Conservation (phyloP, 1,139 yeast genomes). For the Wickerhamomyces sp. region DNA sequence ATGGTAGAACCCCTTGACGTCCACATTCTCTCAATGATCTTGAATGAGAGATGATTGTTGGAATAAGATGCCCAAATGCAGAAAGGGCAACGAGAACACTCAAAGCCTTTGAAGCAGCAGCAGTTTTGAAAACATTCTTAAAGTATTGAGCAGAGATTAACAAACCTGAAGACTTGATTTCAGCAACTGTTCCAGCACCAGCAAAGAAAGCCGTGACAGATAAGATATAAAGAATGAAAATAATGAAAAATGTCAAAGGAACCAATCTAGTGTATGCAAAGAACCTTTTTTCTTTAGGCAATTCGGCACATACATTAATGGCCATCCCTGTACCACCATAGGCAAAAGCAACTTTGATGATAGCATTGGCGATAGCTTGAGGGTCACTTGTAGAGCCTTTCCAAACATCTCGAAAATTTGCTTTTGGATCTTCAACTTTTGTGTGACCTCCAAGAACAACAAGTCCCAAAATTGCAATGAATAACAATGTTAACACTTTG, state of each 20-base stretch:
- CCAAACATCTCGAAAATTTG: constrained; percentile 35
- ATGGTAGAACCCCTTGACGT: constrained; percentile 43
- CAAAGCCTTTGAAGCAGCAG: constrained; percentile 31
- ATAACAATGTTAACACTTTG: constrained; percentile 34
- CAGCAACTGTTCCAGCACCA: constrained; percentile 29
- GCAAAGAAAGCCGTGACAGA: constrained; percentile 37
- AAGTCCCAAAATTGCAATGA: constrained; percentile 34
- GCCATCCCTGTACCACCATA: constrained; percentile 38
- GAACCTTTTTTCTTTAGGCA: constrained; percentile 5
- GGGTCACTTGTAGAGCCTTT: constrained; percentile 38
- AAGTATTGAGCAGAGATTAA: constrained; percentile 34
- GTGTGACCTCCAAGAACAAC: constrained; percentile 39
- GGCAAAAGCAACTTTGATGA: constrained; percentile 39
- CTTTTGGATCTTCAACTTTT: constrained; percentile 30
- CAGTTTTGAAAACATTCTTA: constrained; percentile 31
- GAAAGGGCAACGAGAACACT: constrained; percentile 38
- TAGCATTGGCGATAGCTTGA: constrained; percentile 38
- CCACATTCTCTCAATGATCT: constrained; percentile 42
- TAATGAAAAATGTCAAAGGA: constrained; percentile 32
- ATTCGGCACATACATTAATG: constrained; percentile 37
- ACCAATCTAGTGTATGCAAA: constrained; percentile 28
- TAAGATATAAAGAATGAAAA: constrained; percentile 34
- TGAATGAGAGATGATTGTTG: constrained; percentile 38
- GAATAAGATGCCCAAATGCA: constrained; percentile 39
- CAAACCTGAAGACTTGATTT: constrained; percentile 31